These are phyloP conservation scores for Aureobasidium musti DNA, from an alignment of 2,329 filamentous ascomycete species.

Conservation along the genomic window DNA sequence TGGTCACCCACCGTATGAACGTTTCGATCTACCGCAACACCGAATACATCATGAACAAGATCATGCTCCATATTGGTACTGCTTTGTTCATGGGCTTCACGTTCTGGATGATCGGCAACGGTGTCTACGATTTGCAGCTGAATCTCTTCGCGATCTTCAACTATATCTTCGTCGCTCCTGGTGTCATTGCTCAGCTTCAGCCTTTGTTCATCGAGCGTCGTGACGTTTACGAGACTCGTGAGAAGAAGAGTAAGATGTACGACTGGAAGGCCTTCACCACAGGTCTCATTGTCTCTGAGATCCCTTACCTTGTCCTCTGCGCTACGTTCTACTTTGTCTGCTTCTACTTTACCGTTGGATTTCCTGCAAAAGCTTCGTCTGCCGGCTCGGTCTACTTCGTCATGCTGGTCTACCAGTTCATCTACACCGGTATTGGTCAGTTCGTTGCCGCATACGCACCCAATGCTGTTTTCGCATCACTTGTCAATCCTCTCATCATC, in stretches of 20 bases:
- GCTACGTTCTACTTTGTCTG: slow-evolving; percentile 56
- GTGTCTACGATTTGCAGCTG: slow-evolving; percentile 43
- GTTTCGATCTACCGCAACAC: slow-evolving; percentile 65
- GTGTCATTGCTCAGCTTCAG: slow-evolving; percentile 60
- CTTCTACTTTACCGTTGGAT: slow-evolving; percentile 44
- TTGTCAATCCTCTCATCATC: slow-evolving; percentile 46
- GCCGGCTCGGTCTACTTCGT: slow-evolving; percentile 50
- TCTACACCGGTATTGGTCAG: slow-evolving; percentile 58
- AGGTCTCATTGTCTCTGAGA: slow-evolving; percentile 69
- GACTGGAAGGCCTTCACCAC: slow-evolving; percentile 73
- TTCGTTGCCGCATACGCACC: slow-evolving; percentile 53
- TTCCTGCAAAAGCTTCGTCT: slow-evolving; percentile 46
- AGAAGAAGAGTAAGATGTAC: slow-evolving; percentile 68
- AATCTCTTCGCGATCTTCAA: slow-evolving; percentile 42
- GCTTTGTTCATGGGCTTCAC: slow-evolving; percentile 54
- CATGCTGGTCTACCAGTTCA: slow-evolving; percentile 61
- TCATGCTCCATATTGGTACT: slow-evolving; percentile 57
- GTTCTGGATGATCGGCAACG: slow-evolving; percentile 49
- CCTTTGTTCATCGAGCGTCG: slow-evolving; percentile 61
- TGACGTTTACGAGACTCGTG: slow-evolving; percentile 60
- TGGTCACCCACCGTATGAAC: slow-evolving; percentile 54
- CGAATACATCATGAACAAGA: slow-evolving; percentile 67
- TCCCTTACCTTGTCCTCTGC: slow-evolving; percentile 65
- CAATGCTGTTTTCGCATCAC: slow-evolving; percentile 50
- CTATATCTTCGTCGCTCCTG: slow-evolving; percentile 44